Conservation (phyloP, 306 rosid species). For the Vigna unguiculata region DNA sequence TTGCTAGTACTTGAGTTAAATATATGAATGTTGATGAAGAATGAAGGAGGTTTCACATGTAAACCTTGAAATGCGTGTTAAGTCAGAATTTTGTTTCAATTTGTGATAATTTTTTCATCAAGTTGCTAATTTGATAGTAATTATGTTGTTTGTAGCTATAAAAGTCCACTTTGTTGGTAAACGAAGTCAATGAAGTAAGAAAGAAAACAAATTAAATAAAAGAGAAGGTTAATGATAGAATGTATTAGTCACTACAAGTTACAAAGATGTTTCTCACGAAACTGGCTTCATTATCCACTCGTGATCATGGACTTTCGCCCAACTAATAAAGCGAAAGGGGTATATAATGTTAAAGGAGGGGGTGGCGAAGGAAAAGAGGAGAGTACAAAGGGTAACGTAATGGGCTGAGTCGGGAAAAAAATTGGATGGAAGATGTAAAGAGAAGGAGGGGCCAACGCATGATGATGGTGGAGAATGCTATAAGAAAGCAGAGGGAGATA, state of each 20-base stretch:
- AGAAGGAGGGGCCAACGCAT: too few relatives aligned
- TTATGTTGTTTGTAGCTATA: background rate
- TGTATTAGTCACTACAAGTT: background rate
- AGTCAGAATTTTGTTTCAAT: background rate
- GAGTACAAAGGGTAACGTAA: too few relatives aligned
- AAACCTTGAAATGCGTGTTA: slow-evolving; percentile 26
- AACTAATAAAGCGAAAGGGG: too few relatives aligned
- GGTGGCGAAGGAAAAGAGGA: too few relatives aligned
- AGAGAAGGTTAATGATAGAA: background rate
- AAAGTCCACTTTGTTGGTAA: slow-evolving; percentile 33
- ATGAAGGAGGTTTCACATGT: slow-evolving; percentile 25
- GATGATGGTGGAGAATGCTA: too few relatives aligned
- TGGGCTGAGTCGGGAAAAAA: too few relatives aligned
- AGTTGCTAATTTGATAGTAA: slow-evolving; percentile 20
- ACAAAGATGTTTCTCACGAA: background rate
- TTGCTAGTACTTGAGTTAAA: slow-evolving; percentile 23
- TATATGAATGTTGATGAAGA: slow-evolving; percentile 26
- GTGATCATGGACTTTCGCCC: too few relatives aligned
- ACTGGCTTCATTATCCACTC: background rate
- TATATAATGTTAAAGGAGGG: too few relatives aligned
- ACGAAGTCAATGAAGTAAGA: slow-evolving; percentile 27
- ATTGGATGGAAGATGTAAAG: too few relatives aligned
- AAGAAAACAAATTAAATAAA: background rate
- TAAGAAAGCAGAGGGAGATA: too few relatives aligned
- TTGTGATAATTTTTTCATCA: slow-evolving; percentile 3